Evolutionary conservation across 495 filamentous ascomycete genomes (phyloP).

Genomic region (Xylaria bambusicola): DNA sequence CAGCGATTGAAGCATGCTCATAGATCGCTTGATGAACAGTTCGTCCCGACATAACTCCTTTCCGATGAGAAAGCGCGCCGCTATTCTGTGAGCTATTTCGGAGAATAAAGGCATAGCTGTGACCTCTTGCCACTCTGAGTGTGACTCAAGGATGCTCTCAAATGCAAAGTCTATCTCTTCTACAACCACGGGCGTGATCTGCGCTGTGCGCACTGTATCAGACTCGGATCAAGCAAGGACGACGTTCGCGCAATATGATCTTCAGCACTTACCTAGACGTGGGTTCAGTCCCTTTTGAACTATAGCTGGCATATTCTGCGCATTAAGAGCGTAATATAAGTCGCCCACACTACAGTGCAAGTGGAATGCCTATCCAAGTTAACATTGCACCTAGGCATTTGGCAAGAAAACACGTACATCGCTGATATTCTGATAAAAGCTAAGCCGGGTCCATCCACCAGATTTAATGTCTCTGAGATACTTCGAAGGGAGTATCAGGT

Average conservation of each 20-base stretch:
- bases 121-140: not conserved
- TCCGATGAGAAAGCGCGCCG: not conserved
- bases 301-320: not conserved
- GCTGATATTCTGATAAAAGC: not conserved
- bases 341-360: not conserved
- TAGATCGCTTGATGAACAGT: constrained; percentile 1
- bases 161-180: not conserved
- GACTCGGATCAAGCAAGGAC: not conserved
- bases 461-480: not conserved
- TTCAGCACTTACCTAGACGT: not conserved
- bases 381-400: not conserved
- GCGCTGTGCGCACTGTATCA: not conserved
- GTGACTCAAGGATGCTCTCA: not conserved
- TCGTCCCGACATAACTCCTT: not conserved
- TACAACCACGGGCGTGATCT: not conserved
- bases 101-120: not conserved
- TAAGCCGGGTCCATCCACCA: not conserved
- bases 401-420: not conserved
- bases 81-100: not conserved
- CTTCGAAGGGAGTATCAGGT: not conserved
- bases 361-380: not conserved
- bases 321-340: not conserved
- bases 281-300: not conserved
- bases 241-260: not conserved
- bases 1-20: not conserved